Evolutionary conservation across 2,329 filamentous ascomycete genomes (phyloP).

Genomic region (Ophiosphaerella korrae): DNA sequence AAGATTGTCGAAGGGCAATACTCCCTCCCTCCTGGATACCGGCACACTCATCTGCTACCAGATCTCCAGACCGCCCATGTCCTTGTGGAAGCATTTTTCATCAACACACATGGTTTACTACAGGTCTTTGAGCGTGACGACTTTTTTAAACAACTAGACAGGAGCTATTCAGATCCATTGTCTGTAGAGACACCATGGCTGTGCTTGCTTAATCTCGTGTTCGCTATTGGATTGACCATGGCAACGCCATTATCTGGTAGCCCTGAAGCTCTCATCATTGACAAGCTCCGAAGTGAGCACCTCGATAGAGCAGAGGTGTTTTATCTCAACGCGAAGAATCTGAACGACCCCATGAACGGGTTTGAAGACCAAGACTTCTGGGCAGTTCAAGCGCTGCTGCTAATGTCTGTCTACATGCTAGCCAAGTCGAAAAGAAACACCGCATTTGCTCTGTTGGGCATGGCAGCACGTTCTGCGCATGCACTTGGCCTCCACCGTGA

Average conservation of each 20-base stretch:
- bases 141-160: constrained; percentile 58
- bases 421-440: constrained; percentile 66
- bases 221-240: constrained; percentile 67
- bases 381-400: constrained; percentile 66
- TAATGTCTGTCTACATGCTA: constrained; percentile 70
- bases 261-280: constrained; percentile 57
- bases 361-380: constrained; percentile 69
- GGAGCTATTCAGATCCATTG: constrained; percentile 62
- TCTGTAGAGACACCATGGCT: constrained; percentile 57
- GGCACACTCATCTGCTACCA: constrained; percentile 60
- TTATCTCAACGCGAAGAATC: constrained; percentile 63
- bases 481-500: constrained; percentile 67
- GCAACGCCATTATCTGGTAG: constrained; percentile 59
- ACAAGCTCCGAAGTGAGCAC: constrained; percentile 56
- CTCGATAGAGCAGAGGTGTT: constrained; percentile 65
- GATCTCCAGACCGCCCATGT: constrained; percentile 60
- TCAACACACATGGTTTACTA: constrained; percentile 66
- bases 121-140: constrained; percentile 62
- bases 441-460: constrained; percentile 66
- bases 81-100: constrained; percentile 65
- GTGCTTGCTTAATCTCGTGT: constrained; percentile 65
- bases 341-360: constrained; percentile 55
- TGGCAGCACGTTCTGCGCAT: constrained; percentile 66
- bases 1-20: constrained; percentile 62
- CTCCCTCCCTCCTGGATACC: constrained; percentile 52